A percentile compares a stretch with the other conserved stretches of the same genome.
Conservation (phyloP, 1,284 basidiomycete species). For the Spongispora temasekensis region DNA sequence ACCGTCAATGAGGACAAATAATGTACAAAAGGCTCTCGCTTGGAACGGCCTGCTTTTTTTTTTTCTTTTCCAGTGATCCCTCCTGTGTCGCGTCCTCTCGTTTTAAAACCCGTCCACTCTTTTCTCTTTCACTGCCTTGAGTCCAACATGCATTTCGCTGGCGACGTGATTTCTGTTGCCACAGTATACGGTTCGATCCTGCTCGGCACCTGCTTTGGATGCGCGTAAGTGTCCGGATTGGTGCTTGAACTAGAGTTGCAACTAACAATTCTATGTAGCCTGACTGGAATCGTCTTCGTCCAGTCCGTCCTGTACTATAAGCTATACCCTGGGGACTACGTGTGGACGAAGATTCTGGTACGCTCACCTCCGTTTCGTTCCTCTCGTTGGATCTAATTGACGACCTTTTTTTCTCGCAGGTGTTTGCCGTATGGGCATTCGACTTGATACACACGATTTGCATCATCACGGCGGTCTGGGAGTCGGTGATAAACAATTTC, state of each 20-base stretch:
- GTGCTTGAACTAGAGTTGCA: too few relatives aligned
- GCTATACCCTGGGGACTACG: conserved; percentile 41
- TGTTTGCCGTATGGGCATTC: conserved; percentile 31
- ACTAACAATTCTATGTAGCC: conserved; percentile 34
- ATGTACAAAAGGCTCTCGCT: conserved; percentile 30
- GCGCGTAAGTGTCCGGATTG: conserved; percentile 27
- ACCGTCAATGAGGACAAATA: conserved; percentile 35
- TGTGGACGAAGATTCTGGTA: conserved; percentile 41
- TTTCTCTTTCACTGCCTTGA: too few relatives aligned
- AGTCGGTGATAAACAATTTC: conserved; percentile 31
- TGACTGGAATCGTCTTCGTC: conserved; percentile 48
- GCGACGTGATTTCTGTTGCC: conserved; percentile 35
- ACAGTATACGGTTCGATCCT: conserved; percentile 34
- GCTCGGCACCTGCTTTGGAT: conserved; percentile 32
- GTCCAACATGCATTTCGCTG: conserved; percentile 29
- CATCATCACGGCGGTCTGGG: conserved; percentile 31
- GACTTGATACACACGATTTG: conserved; percentile 34
- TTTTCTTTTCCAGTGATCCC: conserved; percentile 21
- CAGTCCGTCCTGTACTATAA: conserved; percentile 48
- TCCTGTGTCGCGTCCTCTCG: conserved; percentile 32
- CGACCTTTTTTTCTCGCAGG: conserved; percentile 27
- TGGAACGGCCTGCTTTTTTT: neutral
- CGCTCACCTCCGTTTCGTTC: conserved; percentile 12
- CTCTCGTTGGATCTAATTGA: too few relatives aligned
- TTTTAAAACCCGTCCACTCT: conserved; percentile 12